These are phyloP conservation scores for Calonectria montana DNA, from an alignment of 2,329 filamentous ascomycete genomes.

Conservation along the genomic window DNA sequence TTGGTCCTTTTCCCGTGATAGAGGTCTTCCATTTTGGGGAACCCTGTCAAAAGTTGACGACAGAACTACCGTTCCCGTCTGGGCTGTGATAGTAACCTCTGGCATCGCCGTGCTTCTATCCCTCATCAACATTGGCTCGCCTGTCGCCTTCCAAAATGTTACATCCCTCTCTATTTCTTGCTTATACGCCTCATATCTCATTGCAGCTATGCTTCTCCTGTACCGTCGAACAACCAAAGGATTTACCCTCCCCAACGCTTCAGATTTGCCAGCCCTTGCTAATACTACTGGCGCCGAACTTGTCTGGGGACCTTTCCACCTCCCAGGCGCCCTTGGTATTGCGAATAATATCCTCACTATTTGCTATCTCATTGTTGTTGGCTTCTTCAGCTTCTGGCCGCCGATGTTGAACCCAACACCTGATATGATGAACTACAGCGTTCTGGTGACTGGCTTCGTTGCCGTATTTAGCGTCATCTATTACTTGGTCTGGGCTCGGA, in stretches of 20 bases:
- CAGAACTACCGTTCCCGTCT: conserved; percentile 44
- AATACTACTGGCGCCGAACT: conserved; percentile 45
- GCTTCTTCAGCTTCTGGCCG: conserved; percentile 68
- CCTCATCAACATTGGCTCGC: conserved; percentile 48
- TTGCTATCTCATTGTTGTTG: conserved; percentile 63
- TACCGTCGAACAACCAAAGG: conserved; percentile 45
- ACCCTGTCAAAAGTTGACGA: conserved; percentile 41
- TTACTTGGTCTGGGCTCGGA: conserved; percentile 55
- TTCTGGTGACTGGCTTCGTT: conserved; percentile 56
- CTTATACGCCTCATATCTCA: conserved; percentile 46
- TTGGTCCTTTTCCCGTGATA: conserved; percentile 61
- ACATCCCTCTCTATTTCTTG: conserved; percentile 46
- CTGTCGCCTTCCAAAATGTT: conserved; percentile 45
- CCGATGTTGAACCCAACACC: conserved; percentile 44
- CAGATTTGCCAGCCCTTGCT: conserved; percentile 41
- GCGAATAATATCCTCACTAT: conserved; percentile 66
- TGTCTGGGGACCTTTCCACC: conserved; percentile 66
- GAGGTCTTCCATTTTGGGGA: conserved; percentile 46
- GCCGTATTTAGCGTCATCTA: conserved; percentile 59
- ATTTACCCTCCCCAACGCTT: conserved; percentile 37
- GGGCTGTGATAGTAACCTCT: conserved; percentile 41
- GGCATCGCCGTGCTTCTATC: conserved; percentile 45
- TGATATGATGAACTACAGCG: conserved; percentile 59
- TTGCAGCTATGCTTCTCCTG: conserved; percentile 41
- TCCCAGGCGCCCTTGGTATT: conserved; percentile 62